phyloP scores from a whole-genome alignment of 257 asterid genomes.

The Marsdenia floribunda region DNA sequence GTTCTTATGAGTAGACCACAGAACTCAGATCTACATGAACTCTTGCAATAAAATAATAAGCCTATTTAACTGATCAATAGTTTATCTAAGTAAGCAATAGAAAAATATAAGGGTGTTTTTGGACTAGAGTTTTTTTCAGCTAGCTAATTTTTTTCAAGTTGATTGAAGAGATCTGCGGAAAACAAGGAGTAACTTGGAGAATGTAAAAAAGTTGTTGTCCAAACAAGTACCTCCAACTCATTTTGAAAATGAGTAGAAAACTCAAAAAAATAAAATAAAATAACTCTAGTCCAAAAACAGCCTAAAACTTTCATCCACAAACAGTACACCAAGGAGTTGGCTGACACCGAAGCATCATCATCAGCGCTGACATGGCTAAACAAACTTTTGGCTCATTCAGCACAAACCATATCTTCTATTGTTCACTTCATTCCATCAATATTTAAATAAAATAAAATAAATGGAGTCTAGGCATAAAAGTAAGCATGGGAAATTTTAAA shows the following conservation, averaged over 20 bases:
- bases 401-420: not conserved
- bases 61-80: not conserved
- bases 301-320: not conserved
- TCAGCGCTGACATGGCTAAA: not conserved
- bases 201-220: too few species aligned
- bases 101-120: not conserved
- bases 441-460: not conserved
- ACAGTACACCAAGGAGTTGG: not conserved
- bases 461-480: not conserved
- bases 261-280: too few species aligned
- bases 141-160: too few species aligned
- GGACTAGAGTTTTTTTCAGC: too few species aligned
- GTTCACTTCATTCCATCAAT: not conserved
- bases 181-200: too few species aligned
- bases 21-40: not conserved
- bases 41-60: not conserved
- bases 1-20: not conserved
- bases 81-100: not conserved
- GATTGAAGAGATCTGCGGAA: too few species aligned
- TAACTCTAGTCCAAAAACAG: too few species aligned
- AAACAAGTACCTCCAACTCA: too few species aligned
- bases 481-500: not conserved
- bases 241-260: too few species aligned
- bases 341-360: not conserved
- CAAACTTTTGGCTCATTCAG: not conserved